phyloP scores from a whole-genome alignment of 108 stramenopile species.

The Nannochloropsis gaditana region DNA sequence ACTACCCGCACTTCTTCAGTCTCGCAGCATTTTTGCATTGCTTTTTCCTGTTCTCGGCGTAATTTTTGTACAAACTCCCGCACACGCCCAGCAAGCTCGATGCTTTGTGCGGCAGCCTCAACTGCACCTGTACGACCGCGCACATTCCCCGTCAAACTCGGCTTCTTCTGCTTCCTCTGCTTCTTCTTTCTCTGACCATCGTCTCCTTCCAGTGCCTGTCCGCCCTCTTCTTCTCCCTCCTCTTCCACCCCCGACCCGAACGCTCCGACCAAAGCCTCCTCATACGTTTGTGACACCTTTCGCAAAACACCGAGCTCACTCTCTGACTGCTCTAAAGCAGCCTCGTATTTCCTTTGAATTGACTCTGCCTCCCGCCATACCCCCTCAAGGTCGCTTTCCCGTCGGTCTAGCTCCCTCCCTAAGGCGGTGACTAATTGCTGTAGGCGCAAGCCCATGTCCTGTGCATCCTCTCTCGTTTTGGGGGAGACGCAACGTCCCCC shows the following conservation, averaged over 20 bases:
- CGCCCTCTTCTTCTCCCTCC: background rate
- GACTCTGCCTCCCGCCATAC: background rate
- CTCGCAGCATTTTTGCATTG: background rate
- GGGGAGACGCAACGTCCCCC: background rate
- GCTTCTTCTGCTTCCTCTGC: background rate
- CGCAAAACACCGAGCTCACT: background rate
- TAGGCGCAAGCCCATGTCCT: background rate
- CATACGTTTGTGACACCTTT: conserved; percentile 20
- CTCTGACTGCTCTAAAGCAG: background rate
- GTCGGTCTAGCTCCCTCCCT: background rate
- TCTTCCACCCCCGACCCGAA: background rate
- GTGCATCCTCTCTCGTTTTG: background rate
- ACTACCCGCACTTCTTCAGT: background rate
- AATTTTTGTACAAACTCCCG: background rate
- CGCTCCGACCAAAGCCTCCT: background rate
- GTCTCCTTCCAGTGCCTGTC: background rate
- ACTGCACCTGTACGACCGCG: background rate
- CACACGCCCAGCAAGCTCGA: background rate
- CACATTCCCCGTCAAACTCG: background rate
- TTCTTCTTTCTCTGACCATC: background rate
- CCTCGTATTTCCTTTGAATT: background rate
- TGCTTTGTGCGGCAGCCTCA: background rate
- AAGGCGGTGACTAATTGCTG: background rate
- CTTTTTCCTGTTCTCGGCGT: background rate
- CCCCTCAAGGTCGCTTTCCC: background rate